Evolutionary conservation across 352 stramenopile species (phyloP), one percentile per base, ranked within the genome.

Genomic region (Globisporangium carolinianum): DNA sequence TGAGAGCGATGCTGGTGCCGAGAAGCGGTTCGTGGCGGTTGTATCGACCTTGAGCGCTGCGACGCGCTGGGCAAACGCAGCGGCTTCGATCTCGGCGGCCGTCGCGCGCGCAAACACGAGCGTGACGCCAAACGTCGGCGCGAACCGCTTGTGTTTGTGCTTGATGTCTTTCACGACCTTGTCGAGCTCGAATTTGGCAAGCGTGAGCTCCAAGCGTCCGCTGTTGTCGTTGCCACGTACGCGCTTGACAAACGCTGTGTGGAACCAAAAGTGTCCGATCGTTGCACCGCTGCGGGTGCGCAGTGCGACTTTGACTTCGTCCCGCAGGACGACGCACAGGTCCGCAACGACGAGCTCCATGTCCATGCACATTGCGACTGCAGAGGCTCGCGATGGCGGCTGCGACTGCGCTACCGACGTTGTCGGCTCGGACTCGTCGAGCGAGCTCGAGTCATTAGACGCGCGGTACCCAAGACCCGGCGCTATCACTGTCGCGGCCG

Each of bases 181-280:
- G 73, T 91, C 80, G 51, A 91, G 87, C 64, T 87, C 80, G 37
- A 61, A 60, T 51, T 91, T 91, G 10, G 60, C 37, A 14, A 90
- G 36, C 43, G 53, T 48, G 11, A 91, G 58, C 62, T 78, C 66
- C 45, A 72, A 52, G 15, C 62, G 43, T 15, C 57, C 66, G 9
- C 48, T 35, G 8, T 32, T 32, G 24, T 32, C 24, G 24, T 32
- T 32, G 24, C 3, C 15, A 14, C 8, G 12, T 18, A 6, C 35
- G 17, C 56, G 57, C 11, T 55, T 43, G 17, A 91, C 55, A 41
- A 91, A 91, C n/a, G 80, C 63, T 8, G 80, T 86, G 67, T 91
- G 80, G 63, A 91, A 86, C 80, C 80, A 91, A 64, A 89, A 82
- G 55, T 91, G 69, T 2, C 80, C 80, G 15, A 91, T 54, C 4